Evolutionary conservation across 1,284 basidiomycete species (phyloP), one percentile per base, ranked within the genome.

Genomic region (Anthracocystis panici-leucophaei): DNA sequence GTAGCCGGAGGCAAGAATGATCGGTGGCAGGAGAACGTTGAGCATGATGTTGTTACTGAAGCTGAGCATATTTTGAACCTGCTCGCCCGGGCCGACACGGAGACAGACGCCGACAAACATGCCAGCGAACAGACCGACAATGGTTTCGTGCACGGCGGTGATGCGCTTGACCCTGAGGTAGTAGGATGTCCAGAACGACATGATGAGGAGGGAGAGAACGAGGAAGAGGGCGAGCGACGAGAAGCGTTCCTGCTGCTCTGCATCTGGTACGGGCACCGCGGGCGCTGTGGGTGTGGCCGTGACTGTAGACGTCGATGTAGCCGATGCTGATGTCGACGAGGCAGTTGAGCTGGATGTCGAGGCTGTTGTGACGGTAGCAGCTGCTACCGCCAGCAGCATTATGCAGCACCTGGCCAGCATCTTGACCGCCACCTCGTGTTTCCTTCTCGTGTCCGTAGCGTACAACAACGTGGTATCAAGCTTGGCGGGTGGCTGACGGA

Each of bases 31-130:
- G 11, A 99, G 88, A 11, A 98, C 89, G 86, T 99, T 99, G 88
- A 99, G 96, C 89, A 99, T 97, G 62, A 99, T 89, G 3, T 95
- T 98, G 84, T 97, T 94, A 86, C 93, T 95, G 89, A 97, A 97
- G 20, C 93, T 93, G 87, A 99, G 88, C 96, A 99, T 99, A 84
- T 95, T 93, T 79, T 94, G 90, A 72, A 99, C 97, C 88, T 95
- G 91, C 70, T 92, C 93, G 18, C 95, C 95, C 0, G 96, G 95
- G 0, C 93, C 91, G 38, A 99, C 88, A 74, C 97, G 89, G 38
- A 99, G 91, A 65, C 96, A 90, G 75, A 97, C 88, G 0, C 96
- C 96, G 50, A 99, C 96, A 56, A 93, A 89, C 94, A 97, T 98
- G 60, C 96, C 78, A 14, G 95, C 94, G 83, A 96, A 91, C 75